Percentiles rank a stretch among this genome's conserved stretches.
Conservation (phyloP, 352 stramenopile species). For the Pythium dissotocum region DNA sequence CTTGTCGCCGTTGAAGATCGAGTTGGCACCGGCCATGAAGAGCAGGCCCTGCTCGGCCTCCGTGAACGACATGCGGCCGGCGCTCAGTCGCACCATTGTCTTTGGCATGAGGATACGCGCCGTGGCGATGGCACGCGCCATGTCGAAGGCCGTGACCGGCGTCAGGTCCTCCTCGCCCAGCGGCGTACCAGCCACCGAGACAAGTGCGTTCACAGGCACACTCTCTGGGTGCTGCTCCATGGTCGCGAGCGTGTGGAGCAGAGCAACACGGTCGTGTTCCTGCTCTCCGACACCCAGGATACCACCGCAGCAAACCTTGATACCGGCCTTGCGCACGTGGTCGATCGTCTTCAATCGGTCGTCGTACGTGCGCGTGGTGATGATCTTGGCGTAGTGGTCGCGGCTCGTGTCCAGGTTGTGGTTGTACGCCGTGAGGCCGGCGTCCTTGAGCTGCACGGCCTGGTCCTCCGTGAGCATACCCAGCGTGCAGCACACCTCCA, state of each 20-base stretch:
- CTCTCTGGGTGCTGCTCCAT: constrained; percentile 96
- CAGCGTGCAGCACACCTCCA: constrained; percentile 97
- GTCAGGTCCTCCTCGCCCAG: constrained; percentile 89
- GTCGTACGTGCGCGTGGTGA: constrained; percentile 96
- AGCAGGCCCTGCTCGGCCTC: constrained; percentile 96
- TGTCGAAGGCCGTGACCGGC: constrained; percentile 94
- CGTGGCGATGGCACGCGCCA: constrained; percentile 97
- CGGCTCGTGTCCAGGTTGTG: constrained; percentile 98
- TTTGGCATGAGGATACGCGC: constrained; percentile 97
- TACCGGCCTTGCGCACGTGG: constrained; percentile 96
- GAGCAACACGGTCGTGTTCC: constrained; percentile 92
- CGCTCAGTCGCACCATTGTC: constrained; percentile 96
- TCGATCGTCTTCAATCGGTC: constrained; percentile 96
- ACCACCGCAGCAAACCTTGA: constrained; percentile 97
- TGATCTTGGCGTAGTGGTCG: constrained; percentile 98
- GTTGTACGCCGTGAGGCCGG: constrained; percentile 98
- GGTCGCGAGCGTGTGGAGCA: constrained; percentile 95
- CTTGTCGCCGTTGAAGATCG: constrained; percentile 98
- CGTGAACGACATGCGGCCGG: constrained; percentile 96
- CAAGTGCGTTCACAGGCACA: constrained; percentile 97
- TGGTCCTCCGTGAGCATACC: constrained; percentile 97
- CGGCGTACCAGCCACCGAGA: constrained; percentile 94
- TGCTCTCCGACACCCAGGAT: constrained; percentile 97
- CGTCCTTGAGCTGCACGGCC: constrained; percentile 95
- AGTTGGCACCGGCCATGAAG: constrained; percentile 98